Conservation (phyloP, 2,329 filamentous ascomycete species). For the Leptographium galeiforme region DNA sequence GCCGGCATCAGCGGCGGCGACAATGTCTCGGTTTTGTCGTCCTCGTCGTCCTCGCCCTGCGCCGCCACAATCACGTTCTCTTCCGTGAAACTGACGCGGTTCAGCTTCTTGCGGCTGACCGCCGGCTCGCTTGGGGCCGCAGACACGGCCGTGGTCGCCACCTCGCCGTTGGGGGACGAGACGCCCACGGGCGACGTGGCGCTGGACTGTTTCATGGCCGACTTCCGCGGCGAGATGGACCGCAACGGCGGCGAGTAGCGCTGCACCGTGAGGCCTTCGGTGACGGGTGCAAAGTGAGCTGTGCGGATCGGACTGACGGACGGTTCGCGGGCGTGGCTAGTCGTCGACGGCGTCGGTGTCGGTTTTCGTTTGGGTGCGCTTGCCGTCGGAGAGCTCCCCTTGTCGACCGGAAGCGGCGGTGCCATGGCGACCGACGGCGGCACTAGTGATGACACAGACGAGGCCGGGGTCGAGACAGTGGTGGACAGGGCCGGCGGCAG, state of each 20-base stretch:
- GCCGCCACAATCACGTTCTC: slow-evolving; percentile 40
- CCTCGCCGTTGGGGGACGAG: slow-evolving; percentile 22
- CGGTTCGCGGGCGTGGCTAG: slow-evolving; percentile 18
- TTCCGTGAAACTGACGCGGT: slow-evolving; percentile 70
- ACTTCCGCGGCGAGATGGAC: slow-evolving; percentile 64
- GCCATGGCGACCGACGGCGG: neutral
- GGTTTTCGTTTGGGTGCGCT: neutral
- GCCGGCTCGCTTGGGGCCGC: slow-evolving; percentile 1
- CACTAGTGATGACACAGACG: slow-evolving; percentile 3
- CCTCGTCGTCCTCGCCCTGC: slow-evolving; percentile 25
- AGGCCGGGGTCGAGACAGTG: slow-evolving; percentile 4
- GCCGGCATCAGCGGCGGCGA: slow-evolving; percentile 1
- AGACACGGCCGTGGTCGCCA: slow-evolving; percentile 14
- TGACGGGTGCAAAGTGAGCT: slow-evolving; percentile 49
- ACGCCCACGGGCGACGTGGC: slow-evolving; percentile 35
- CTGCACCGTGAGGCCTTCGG: slow-evolving; percentile 37
- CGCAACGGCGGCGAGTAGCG: slow-evolving; percentile 55
- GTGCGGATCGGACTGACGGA: slow-evolving; percentile 53
- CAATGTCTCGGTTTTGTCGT: slow-evolving; percentile 9
- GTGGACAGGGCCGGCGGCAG: slow-evolving; percentile 5
- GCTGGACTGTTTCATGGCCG: slow-evolving; percentile 53
- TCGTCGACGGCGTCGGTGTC: neutral
- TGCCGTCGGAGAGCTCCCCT: no score
- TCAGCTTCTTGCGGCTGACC: slow-evolving; percentile 45
- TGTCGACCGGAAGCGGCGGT: no score